Evolutionary conservation across 164 flowering plant genomes (phyloP), one percentile per base, ranked within the genome.

Genomic region (Protea cynaroides): DNA sequence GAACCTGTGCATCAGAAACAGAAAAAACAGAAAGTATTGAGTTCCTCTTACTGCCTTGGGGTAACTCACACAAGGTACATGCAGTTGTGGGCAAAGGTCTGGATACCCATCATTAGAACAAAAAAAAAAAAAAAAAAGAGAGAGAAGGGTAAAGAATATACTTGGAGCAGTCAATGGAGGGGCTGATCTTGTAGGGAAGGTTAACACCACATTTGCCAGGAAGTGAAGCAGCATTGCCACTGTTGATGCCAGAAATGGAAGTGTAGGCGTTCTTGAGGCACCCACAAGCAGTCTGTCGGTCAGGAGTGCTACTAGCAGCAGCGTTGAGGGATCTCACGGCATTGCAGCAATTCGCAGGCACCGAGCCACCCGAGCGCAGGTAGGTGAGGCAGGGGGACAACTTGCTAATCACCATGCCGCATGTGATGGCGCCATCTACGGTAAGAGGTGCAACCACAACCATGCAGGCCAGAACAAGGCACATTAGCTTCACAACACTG

Each of bases 121-220:
- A 29, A 29, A 0, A 5, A 2, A 2, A 29, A 2, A 57, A 40
- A 57, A n/a, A 29, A 7, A 57, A 40, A 57, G 40, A 29, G 40
- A 57, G 60, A 36, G 23, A 36, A 43, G 13, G 29, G 23, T 22
- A 15, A 37, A 15, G 8, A n/a, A 59, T 24, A 29, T 69, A 79
- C 82, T 38, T 79, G 52, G 59, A 12, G 71, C 82, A 79, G 53
- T 79, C 76, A 13, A 68, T 71, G 58, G 65, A 36, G 58, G 72
- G 69, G 71, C 72, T 65, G 68, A 79, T 71, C 60, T 52, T 51
- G 77, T 65, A 75, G 14, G 79, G 79, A 7, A 78, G 46, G 57
- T 8, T 19, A 9, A 78, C 71, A 1, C 79, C 69, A 47, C 82
- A 78, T 8, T 19, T 59, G 8, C 67, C 58, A 0, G 79, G 82